phyloP scores from a whole-genome alignment of 495 filamentous ascomycete genomes.

The Symbiotaphrina buchneri region DNA sequence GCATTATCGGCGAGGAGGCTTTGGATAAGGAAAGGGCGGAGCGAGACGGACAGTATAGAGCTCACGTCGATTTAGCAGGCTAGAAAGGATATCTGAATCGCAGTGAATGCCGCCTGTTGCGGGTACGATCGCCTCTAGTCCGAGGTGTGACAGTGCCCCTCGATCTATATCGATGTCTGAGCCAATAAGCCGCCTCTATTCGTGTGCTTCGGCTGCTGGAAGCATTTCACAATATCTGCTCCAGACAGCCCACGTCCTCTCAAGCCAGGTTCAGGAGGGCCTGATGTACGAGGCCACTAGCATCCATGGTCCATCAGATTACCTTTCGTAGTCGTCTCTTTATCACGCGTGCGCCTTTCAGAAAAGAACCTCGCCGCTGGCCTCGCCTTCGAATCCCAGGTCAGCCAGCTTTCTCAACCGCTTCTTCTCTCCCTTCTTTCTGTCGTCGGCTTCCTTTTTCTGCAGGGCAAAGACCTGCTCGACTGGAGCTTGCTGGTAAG shows the following conservation, averaged over 20 bases:
- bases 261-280: neutral
- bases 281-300: neutral
- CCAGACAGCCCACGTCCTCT: conserved; percentile 1
- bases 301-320: neutral
- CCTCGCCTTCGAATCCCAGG: conserved; percentile 77
- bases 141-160: too few relatives aligned
- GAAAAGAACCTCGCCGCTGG: conserved; percentile 49
- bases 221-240: conserved; percentile 31
- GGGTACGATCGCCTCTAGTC: too few relatives aligned
- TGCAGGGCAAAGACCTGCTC: conserved; percentile 49
- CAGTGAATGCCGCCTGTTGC: too few relatives aligned
- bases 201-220: conserved; percentile 12
- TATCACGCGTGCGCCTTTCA: conserved; percentile 15
- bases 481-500: conserved; percentile 39
- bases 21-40: too few relatives aligned
- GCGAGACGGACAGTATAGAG: too few relatives aligned
- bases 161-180: too few relatives aligned
- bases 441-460: conserved; percentile 39
- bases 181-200: too few relatives aligned
- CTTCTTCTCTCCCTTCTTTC: conserved; percentile 50
- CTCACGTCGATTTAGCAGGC: too few relatives aligned
- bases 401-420: conserved; percentile 41
- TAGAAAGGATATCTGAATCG: too few relatives aligned
- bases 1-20: too few relatives aligned
- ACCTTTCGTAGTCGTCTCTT: neutral